Evolutionary conservation across 108 stramenopile genomes (phyloP), one percentile per base, ranked within the genome.

Genomic region (Aurantiochytrium sp.): DNA sequence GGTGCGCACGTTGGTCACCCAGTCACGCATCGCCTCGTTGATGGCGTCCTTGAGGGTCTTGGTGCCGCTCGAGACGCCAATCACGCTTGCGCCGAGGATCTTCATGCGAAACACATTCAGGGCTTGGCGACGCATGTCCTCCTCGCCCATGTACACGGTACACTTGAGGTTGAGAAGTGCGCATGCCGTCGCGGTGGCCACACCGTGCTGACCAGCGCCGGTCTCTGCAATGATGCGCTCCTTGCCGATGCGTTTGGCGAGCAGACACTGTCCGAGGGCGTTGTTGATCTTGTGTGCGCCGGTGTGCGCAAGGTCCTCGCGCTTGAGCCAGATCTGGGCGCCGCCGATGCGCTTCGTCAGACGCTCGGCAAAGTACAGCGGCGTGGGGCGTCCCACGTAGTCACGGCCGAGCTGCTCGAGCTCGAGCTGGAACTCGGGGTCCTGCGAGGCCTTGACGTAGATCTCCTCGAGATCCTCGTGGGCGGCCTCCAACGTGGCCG

Each of bases 211-310:
- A 43, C 98, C 98, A 4, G 98, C 97, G 59, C 97, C 98, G 18
- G 98, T 98, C 91, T 98, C 98, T 58, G 98, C 98, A 91, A 98
- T 98, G 92, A 98, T 97, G 88, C 98, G 96, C 58, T 95, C 95
- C 93, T 98, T 98, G 51, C 97, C 97, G 87, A 98, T 93, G 72
- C 96, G 96, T 92, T 98, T 98, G 73, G 97, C 98, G 58, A 98
- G 90, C 5, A 98, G 93, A 21, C 96, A 97, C 93, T 98, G 98
- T 6, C 97, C 98, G 87, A 98, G 96, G 73, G 97, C 98, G 93
- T 98, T 98, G 94, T 98, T 98, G 92, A 98, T 98, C 92, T 98
- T 98, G 95, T 98, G 97, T 23, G 98, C 97, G 60, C 98, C 97
- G 8, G 98, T 98, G 90, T 98, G 98, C 14, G 97, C 96, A 90